phyloP scores from a whole-genome alignment of 495 filamentous ascomycete genomes.

The Neurospora sp. region DNA sequence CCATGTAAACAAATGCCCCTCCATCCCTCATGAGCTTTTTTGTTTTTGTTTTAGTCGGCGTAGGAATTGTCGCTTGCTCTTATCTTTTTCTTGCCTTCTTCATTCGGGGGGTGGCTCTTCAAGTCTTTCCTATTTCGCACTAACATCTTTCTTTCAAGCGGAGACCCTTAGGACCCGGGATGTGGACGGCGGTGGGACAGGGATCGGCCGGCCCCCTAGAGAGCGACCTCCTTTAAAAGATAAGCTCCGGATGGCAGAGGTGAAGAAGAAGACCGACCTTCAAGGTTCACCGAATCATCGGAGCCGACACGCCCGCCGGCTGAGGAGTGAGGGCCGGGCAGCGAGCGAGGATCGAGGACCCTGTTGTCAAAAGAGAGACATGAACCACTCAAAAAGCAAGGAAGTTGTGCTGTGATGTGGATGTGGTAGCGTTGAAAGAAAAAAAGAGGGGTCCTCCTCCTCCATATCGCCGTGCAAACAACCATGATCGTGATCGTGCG shows the following conservation, averaged over 20 bases:
- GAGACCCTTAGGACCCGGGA: background rate
- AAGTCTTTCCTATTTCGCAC: background rate
- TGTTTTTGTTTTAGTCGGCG: background rate
- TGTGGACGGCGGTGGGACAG: background rate
- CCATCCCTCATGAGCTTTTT: background rate
- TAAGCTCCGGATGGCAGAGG: background rate
- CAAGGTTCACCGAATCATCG: background rate
- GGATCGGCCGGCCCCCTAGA: background rate
- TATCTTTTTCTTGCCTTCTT: no score
- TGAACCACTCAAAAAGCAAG: background rate
- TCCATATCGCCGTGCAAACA: background rate
- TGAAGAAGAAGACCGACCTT: background rate
- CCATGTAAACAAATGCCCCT: background rate
- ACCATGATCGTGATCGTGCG: background rate
- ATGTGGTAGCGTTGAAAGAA: background rate
- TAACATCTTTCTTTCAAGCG: background rate
- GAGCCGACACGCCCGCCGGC: background rate
- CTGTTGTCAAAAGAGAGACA: background rate
- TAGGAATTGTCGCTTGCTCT: no score
- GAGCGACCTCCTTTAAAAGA: background rate
- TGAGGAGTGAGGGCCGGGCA: background rate
- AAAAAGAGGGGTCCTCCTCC: background rate
- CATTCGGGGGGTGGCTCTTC: no score
- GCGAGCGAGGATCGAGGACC: background rate
- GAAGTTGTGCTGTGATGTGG: background rate